These are phyloP conservation scores for Schwanniomyces vanrijiae DNA, from an alignment of 805 yeast species.

Conservation along the genomic window DNA sequence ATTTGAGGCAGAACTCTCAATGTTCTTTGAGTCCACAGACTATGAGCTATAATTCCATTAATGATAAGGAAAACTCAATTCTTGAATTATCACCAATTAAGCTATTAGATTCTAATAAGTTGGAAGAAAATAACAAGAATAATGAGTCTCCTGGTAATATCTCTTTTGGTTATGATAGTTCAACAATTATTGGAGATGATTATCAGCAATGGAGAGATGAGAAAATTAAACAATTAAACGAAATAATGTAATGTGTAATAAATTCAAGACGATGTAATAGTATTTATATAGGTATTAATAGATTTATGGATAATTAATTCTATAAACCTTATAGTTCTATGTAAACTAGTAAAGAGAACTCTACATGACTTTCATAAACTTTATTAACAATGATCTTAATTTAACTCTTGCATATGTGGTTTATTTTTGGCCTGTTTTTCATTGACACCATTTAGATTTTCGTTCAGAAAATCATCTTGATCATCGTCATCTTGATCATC, in stretches of 20 bases:
- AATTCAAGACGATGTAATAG: neutral
- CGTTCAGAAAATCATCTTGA: conserved; percentile 37
- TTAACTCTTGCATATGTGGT: neutral
- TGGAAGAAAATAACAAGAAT: neutral
- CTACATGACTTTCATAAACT: too few species aligned
- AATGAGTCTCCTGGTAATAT: conserved; percentile 11
- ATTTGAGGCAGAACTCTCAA: neutral
- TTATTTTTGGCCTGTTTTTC: conserved; percentile 1
- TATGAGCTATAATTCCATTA: neutral
- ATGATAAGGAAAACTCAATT: conserved; percentile 12
- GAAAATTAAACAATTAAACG: conserved; percentile 26
- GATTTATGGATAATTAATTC: neutral
- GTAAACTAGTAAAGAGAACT: neutral
- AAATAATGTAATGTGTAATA: neutral
- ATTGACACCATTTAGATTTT: conserved; percentile 22
- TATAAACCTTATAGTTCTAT: neutral
- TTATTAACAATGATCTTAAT: too few species aligned
- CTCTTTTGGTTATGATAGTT: conserved; percentile 29
- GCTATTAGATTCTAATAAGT: conserved; percentile 1
- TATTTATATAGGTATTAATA: conserved; percentile 1
- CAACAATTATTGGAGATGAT: conserved; percentile 41
- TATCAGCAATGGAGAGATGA: conserved; percentile 42
- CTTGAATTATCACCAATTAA: conserved; percentile 13
- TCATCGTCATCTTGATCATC: conserved; percentile 48
- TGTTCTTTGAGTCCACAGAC: neutral